These are phyloP conservation scores for Inosperma sp. DNA, from an alignment of 768 basidiomycete genomes.

Conservation along the genomic window DNA sequence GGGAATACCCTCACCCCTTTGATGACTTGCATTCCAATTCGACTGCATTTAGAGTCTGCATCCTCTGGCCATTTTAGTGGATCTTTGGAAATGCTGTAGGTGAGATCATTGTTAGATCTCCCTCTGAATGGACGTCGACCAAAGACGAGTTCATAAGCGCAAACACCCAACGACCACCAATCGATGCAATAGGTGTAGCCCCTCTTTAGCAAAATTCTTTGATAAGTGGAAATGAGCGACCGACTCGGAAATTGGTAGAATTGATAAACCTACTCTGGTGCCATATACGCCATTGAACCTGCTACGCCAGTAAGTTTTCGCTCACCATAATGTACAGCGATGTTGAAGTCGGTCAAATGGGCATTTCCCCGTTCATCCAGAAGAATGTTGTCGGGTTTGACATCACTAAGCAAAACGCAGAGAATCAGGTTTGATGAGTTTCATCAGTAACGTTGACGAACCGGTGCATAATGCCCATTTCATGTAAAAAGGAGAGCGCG, in stretches of 20 bases:
- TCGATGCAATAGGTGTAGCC: constrained; percentile 94
- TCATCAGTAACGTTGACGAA: constrained; percentile 28
- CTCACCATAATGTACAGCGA: constrained; percentile 94
- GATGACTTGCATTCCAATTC: constrained; percentile 72
- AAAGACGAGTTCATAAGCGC: constrained; percentile 88
- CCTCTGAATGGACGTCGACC: constrained; percentile 91
- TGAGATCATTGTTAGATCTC: constrained; percentile 87
- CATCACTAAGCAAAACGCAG: constrained; percentile 51
- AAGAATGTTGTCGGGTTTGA: constrained; percentile 97
- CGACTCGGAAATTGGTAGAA: not conserved
- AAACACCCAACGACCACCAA: constrained; percentile 96
- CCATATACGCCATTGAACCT: constrained; percentile 99
- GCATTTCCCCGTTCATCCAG: constrained; percentile 94
- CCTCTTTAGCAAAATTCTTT: constrained; percentile 77
- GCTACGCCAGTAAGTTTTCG: constrained; percentile 86
- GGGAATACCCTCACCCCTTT: constrained; percentile 57
- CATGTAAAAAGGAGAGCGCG: constrained; percentile 86
- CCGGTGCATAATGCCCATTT: constrained; percentile 95
- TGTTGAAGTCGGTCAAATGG: constrained; percentile 97
- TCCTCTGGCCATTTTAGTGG: constrained; percentile 87
- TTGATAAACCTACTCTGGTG: constrained; percentile 54
- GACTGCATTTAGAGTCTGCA: constrained; percentile 72
- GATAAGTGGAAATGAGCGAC: constrained; percentile 9
- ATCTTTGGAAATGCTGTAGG: constrained; percentile 89
- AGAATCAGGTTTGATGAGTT: constrained; percentile 17